Evolutionary conservation across 306 rosid species (phyloP), one percentile per base, ranked within the genome.

Genomic region (Quercus suber): DNA sequence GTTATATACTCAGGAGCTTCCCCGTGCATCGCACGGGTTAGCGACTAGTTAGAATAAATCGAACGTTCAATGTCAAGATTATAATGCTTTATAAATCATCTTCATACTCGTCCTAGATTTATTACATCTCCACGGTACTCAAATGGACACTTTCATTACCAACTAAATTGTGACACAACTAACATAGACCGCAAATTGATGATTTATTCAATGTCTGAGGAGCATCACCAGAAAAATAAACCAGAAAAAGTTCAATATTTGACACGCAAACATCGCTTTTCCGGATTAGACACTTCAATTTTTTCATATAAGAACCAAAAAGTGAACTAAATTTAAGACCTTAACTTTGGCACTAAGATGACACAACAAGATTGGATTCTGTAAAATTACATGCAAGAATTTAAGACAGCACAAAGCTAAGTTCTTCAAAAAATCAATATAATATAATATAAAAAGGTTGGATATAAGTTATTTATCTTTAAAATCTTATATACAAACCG

Each of bases 401-500:
- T 0, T 45, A 5, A 27, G 53, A 20, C 51, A 27, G 27, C 1
- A 59, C 2, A 45, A 53, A 6, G 9, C 51, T 14, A 23, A 67
- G 12, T 56, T 69, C 18, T 5, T 21, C 15, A 55, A 20, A 21
- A 15, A 69, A 33, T 28, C 21, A 51, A 69, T 1, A 59, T n/a
- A 30, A 71, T 4, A 31, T 41, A 23, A 56, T 27, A 70, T 17
- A 12, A 20, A 74, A 5, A 55, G 11, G 14, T 37, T 59, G 64
- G 51, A 53, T 19, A 19, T 23, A 68, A 19, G 18, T 37, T 37
- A 61, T 60, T 51, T 30, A 35, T 13, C 59, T 65, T 28, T 53
- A 25, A 33, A 30, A 45, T 80, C 71, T 81, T 45, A 61, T 18
- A 60, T 51, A 69, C 9, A 67, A 77, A 51, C 55, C 76, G 23